Percentiles rank a stretch among this genome's conserved stretches.
phyloP scores from a whole-genome alignment of 768 basidiomycete genomes.

The Lentinula boryana region DNA sequence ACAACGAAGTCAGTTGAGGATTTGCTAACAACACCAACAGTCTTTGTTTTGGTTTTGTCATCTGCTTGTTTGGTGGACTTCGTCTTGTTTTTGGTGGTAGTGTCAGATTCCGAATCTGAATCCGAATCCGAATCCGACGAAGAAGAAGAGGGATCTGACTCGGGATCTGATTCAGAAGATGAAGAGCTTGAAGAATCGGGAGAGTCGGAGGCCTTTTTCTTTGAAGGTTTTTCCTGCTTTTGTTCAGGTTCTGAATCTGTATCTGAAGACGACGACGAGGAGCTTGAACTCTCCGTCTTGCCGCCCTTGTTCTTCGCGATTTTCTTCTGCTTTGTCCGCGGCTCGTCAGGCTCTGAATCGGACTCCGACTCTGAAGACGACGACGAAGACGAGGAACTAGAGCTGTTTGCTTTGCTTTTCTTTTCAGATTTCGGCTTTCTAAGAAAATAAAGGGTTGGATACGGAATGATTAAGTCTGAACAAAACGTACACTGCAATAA shows the following conservation, averaged over 20 bases:
- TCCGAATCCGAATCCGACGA: constrained; percentile 24
- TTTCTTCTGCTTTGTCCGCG: background rate
- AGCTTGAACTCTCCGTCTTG: background rate
- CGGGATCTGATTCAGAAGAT: constrained; percentile 8
- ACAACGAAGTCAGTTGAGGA: background rate
- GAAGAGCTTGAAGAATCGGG: constrained; percentile 9
- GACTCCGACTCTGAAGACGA: background rate
- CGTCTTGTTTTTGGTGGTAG: constrained; percentile 6
- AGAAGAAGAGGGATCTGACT: constrained; percentile 19
- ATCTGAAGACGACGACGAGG: constrained; percentile 4
- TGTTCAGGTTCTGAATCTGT: constrained; percentile 20
- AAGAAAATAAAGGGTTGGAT: too few species aligned
- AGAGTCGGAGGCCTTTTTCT: constrained; percentile 9
- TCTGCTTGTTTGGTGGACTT: background rate
- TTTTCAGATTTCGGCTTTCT: background rate
- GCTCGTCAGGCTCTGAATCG: background rate
- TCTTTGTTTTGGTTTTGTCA: background rate
- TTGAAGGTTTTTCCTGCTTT: background rate
- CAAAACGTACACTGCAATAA: background rate
- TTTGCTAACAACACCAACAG: background rate
- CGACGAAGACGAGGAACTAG: background rate
- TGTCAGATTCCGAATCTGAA: constrained; percentile 23
- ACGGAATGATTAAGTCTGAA: background rate
- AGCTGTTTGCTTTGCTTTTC: background rate
- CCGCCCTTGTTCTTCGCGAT: background rate